phyloP scores from a whole-genome alignment of 1,139 yeast genomes.

The Candida sanyaensis region DNA sequence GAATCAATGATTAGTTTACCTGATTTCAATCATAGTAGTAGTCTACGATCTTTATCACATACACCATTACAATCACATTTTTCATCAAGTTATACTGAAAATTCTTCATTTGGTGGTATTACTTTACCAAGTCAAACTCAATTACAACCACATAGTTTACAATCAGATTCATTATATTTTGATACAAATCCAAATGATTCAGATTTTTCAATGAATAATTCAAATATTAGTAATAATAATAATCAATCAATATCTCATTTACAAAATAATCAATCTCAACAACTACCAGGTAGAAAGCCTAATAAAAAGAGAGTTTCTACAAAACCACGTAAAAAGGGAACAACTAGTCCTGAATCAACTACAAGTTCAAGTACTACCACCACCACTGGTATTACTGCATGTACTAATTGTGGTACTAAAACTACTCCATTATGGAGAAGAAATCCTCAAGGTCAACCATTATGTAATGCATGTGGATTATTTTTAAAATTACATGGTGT shows the following conservation, averaged over 20 bases:
- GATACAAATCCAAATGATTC: constrained; percentile 7
- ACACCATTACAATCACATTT: constrained; percentile 5
- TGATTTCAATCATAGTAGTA: constrained; percentile 16
- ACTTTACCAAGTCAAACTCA: constrained; percentile 14
- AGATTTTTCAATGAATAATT: neutral
- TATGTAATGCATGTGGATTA: constrained; percentile 63
- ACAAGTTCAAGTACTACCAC: constrained; percentile 1
- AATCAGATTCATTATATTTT: constrained; percentile 8
- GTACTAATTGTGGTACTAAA: constrained; percentile 56
- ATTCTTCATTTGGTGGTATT: constrained; percentile 1
- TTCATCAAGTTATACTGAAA: constrained; percentile 6
- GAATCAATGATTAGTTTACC: constrained; percentile 29
- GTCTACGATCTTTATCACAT: constrained; percentile 7
- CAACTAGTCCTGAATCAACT: constrained; percentile 8
- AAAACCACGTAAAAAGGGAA: constrained; percentile 8
- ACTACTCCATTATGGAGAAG: constrained; percentile 64
- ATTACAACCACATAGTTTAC: neutral
- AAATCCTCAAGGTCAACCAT: constrained; percentile 53
- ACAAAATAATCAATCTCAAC: neutral
- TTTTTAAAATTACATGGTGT: constrained; percentile 60
- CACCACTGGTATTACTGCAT: constrained; percentile 19
- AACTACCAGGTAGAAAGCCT: constrained; percentile 1
- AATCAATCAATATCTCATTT: neutral
- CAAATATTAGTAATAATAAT: neutral
- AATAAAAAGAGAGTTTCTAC: constrained; percentile 5